phyloP scores from a whole-genome alignment of 2,329 filamentous ascomycete genomes.

The Massarina eburnea region DNA sequence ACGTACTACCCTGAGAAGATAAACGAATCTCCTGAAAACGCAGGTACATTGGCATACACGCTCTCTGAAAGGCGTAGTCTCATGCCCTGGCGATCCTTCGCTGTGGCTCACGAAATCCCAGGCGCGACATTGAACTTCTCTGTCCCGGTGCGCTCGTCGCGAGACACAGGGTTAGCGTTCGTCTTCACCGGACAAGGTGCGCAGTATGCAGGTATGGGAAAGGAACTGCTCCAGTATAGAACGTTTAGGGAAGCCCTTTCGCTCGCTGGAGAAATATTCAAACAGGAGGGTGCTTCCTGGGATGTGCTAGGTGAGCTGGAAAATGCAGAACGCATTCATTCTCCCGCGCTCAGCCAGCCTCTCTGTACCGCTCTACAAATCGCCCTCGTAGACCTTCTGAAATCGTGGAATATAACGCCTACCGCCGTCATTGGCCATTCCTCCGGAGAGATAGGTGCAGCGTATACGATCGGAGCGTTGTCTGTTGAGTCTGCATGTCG shows the following conservation, averaged over 20 bases:
- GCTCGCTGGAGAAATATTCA: not conserved
- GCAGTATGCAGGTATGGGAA: conserved; percentile 14
- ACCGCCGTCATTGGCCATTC: conserved; percentile 20
- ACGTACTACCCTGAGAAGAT: not conserved
- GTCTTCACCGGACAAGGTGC: conserved; percentile 24
- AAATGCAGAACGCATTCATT: not conserved
- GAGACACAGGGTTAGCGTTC: conserved; percentile 1
- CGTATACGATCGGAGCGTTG: conserved; percentile 9
- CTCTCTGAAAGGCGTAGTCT: not conserved
- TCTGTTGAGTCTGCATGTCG: not conserved
- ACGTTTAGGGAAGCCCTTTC: conserved; percentile 4
- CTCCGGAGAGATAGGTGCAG: conserved; percentile 23
- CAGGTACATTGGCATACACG: conserved; percentile 13
- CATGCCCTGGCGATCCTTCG: not conserved
- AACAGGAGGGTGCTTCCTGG: not conserved
- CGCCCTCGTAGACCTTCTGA: conserved; percentile 17
- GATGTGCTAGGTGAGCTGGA: not conserved
- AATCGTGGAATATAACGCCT: conserved; percentile 9
- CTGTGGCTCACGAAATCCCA: not conserved
- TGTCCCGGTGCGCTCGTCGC: not conserved
- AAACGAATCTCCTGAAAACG: not conserved
- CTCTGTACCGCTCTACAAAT: conserved; percentile 19
- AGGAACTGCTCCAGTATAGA: conserved; percentile 2
- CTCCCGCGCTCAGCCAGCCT: conserved; percentile 10
- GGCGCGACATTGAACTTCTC: not conserved